phyloP scores from a whole-genome alignment of 148 eudicot species.

The Nepenthes gracilis region DNA sequence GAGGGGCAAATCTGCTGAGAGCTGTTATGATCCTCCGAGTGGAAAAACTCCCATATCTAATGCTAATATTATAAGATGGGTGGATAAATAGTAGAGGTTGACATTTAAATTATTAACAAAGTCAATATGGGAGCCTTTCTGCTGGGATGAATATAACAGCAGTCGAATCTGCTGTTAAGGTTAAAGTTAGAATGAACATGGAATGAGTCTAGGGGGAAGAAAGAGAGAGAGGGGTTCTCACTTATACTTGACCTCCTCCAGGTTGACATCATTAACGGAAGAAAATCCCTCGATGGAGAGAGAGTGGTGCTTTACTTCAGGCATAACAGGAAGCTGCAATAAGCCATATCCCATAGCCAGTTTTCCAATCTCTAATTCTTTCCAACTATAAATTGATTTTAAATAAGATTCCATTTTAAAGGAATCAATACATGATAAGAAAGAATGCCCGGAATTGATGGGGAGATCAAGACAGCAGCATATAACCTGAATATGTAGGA shows the following conservation, averaged over 20 bases:
- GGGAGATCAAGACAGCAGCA: background rate
- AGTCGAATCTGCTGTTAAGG: too few relatives aligned
- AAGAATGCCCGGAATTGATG: background rate
- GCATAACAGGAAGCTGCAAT: constrained; percentile 72
- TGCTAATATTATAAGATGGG: too few relatives aligned
- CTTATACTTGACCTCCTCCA: constrained; percentile 83
- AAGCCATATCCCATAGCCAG: constrained; percentile 92
- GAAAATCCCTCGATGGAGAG: constrained; percentile 63
- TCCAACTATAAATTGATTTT: constrained; percentile 36
- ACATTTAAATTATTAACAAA: too few relatives aligned
- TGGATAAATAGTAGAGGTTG: too few relatives aligned
- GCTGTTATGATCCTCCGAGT: too few relatives aligned
- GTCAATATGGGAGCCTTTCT: background rate
- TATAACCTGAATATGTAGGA: constrained; percentile 66
- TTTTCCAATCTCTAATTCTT: constrained; percentile 81
- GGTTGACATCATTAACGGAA: constrained; percentile 56
- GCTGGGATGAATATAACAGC: too few relatives aligned
- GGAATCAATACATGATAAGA: background rate
- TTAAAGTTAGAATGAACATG: too few relatives aligned
- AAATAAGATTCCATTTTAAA: background rate
- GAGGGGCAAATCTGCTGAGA: too few relatives aligned
- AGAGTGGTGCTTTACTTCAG: constrained; percentile 65
- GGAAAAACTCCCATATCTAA: too few relatives aligned
- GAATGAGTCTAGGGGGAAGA: too few relatives aligned
- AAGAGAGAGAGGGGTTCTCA: constrained; percentile 24